These are phyloP conservation scores for Leucocoprinus birnbaumii DNA, from an alignment of 768 basidiomycete species.

Conservation along the genomic window DNA sequence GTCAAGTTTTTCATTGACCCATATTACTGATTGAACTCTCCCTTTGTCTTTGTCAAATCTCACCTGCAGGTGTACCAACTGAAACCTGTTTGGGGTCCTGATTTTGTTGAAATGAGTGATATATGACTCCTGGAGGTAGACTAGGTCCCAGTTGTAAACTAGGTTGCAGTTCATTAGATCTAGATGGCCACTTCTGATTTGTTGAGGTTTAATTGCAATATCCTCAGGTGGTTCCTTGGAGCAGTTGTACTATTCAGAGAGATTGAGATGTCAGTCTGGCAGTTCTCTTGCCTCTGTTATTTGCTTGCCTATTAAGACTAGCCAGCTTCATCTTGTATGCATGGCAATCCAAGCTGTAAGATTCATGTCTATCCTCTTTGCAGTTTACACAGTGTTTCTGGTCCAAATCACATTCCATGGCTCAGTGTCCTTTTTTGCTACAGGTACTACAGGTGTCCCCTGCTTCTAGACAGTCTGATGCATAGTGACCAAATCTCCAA, in stretches of 20 bases:
- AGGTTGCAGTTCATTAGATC: conserved; percentile 13
- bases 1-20: conserved; percentile 14
- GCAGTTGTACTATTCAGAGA: background rate
- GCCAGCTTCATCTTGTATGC: background rate
- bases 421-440: background rate
- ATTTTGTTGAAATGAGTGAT: conserved; percentile 20
- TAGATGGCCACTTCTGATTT: conserved; percentile 15
- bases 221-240: conserved; percentile 4
- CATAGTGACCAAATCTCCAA: background rate
- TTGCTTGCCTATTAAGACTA: background rate
- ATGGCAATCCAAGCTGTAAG: background rate
- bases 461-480: background rate
- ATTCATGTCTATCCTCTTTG: background rate
- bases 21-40: conserved; percentile 16
- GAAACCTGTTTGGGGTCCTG: conserved; percentile 15
- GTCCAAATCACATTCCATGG: background rate
- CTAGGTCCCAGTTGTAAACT: conserved; percentile 24
- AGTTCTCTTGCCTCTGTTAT: too few relatives aligned
- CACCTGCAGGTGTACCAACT: conserved; percentile 16
- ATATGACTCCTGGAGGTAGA: conserved; percentile 37
- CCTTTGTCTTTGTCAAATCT: background rate
- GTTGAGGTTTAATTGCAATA: conserved; percentile 16
- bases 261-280: too few relatives aligned
- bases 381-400: background rate
- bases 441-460: background rate